Conservation (phyloP, 2,329 filamentous ascomycete genomes). For the Ophioceras dolichostomum region DNA sequence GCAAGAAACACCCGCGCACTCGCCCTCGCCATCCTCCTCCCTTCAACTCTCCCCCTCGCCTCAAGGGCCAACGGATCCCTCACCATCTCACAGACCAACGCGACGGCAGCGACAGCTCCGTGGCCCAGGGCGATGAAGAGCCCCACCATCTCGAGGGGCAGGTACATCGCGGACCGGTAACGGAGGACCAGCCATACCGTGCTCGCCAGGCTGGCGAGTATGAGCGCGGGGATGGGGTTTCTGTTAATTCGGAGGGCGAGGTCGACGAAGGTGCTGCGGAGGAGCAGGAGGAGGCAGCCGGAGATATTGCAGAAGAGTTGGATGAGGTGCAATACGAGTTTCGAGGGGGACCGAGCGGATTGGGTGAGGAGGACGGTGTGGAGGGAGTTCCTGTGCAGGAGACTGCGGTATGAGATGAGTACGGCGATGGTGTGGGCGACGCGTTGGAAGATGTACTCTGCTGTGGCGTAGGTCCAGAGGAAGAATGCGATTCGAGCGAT, state of each 20-base stretch:
- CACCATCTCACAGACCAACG: constrained; percentile 9
- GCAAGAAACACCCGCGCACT: no score
- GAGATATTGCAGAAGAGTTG: constrained; percentile 6
- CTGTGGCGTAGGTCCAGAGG: constrained; percentile 12
- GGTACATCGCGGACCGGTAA: constrained; percentile 23
- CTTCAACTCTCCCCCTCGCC: no score
- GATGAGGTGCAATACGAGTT: constrained; percentile 5
- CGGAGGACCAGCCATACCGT: constrained; percentile 12
- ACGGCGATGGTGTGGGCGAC: constrained; percentile 14
- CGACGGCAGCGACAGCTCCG: neutral
- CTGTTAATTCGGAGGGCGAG: no score
- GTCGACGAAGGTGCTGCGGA: constrained; percentile 1
- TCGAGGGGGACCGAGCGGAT: constrained; percentile 5
- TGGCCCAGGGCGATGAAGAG: constrained; percentile 16
- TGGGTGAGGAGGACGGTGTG: no score
- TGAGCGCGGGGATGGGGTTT: constrained; percentile 4
- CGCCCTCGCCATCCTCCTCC: no score
- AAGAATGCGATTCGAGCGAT: constrained; percentile 9
- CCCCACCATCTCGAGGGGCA: constrained; percentile 24
- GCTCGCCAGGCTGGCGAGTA: constrained; percentile 3
- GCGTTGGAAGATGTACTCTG: constrained; percentile 18
- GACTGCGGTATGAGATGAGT: constrained; percentile 12
- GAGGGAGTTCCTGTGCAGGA: no score
- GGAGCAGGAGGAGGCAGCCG: constrained; percentile 6
- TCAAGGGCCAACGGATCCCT: constrained; percentile 8